Evolutionary conservation across 495 filamentous ascomycete genomes (phyloP).

Genomic region (Neurospora africana): DNA sequence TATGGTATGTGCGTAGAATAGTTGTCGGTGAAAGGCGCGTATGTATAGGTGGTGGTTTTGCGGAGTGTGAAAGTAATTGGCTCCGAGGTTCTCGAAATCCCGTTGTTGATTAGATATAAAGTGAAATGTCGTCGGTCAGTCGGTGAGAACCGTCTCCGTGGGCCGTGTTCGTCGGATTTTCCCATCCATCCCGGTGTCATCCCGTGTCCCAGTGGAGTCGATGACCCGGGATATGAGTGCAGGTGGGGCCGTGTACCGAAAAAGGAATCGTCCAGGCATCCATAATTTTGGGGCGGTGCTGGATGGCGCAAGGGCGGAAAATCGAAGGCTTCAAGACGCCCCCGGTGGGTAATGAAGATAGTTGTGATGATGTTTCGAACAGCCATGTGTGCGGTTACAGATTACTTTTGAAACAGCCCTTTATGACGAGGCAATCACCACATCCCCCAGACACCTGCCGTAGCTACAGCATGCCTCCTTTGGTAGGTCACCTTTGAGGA

Average conservation of each 20-base stretch:
- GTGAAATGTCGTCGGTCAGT: neutral
- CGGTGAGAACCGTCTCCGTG: neutral
- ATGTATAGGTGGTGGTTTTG: neutral
- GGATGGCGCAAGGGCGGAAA: neutral
- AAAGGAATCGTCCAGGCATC: too few relatives aligned
- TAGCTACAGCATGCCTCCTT: slow-evolving; percentile 41
- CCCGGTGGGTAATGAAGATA: neutral
- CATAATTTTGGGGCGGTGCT: too few relatives aligned
- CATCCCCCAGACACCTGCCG: slow-evolving; percentile 35
- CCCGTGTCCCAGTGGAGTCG: neutral
- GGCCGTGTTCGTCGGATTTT: neutral
- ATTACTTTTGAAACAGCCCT: neutral
- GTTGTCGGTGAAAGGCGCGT: neutral
- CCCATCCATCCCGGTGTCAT: neutral
- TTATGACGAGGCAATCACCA: slow-evolving; percentile 31
- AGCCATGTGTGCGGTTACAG: neutral
- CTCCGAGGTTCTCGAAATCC: neutral
- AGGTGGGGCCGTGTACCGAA: neutral
- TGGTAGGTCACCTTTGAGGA: slow-evolving; percentile 32
- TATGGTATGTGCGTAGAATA: neutral
- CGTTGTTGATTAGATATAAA: neutral
- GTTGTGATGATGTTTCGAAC: neutral
- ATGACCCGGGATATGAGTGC: neutral
- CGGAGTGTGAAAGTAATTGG: neutral
- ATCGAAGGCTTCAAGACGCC: neutral